phyloP scores from a whole-genome alignment of 2,329 filamentous ascomycete genomes.

The Aquanectria penicillioides region DNA sequence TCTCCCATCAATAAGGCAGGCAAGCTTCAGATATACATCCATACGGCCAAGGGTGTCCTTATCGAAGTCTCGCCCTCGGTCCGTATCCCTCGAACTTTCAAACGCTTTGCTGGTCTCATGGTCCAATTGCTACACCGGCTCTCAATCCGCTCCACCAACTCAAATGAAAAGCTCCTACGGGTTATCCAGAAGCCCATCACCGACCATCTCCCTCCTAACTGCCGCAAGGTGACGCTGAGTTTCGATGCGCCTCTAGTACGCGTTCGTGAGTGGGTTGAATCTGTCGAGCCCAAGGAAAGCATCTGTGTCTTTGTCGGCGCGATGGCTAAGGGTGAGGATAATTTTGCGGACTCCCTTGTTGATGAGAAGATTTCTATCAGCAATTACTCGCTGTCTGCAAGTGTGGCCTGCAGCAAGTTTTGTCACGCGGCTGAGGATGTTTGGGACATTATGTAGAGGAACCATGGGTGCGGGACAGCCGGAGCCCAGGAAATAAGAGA shows the following conservation, averaged over 20 bases:
- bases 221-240: slow-evolving; percentile 95
- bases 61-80: slow-evolving; percentile 99
- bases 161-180: slow-evolving; percentile 95
- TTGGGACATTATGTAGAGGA: slow-evolving; percentile 85
- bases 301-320: slow-evolving; percentile 98
- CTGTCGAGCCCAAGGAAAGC: slow-evolving; percentile 83
- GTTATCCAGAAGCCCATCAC: slow-evolving; percentile 99
- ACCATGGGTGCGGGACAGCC: slow-evolving; percentile 20
- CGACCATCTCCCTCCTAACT: slow-evolving; percentile 95
- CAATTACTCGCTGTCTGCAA: slow-evolving; percentile 96
- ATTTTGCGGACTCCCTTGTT: slow-evolving; percentile 93
- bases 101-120: slow-evolving; percentile 98
- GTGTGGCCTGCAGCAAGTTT: slow-evolving; percentile 99
- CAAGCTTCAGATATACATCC: slow-evolving; percentile 97
- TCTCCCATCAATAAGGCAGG: slow-evolving; percentile 99
- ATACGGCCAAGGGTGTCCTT: slow-evolving; percentile 95
- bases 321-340: slow-evolving; percentile 97
- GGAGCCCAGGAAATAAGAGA: slow-evolving; percentile 32
- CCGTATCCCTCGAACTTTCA: slow-evolving; percentile 97
- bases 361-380: slow-evolving; percentile 99
- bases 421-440: slow-evolving; percentile 97
- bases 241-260: slow-evolving; percentile 91
- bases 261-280: slow-evolving; percentile 87
- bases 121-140: slow-evolving; percentile 95
- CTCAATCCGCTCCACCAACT: slow-evolving; percentile 95